Conservation (phyloP, 2,329 filamentous ascomycete species). For the Calcarisporium arbuscula region DNA sequence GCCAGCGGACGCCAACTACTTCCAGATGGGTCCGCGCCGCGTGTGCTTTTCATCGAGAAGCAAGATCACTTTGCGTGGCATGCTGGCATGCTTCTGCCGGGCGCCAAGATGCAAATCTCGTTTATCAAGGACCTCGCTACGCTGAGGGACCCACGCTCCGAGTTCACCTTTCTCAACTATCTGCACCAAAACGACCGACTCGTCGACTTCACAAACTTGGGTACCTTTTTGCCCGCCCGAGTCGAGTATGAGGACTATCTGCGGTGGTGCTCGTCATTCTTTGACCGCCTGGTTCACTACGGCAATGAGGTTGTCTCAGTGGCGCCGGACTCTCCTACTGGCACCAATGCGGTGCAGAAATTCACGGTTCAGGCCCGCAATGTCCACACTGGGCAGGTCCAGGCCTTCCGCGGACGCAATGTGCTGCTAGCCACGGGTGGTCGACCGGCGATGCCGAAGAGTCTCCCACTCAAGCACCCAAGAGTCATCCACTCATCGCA, state of each 20-base stretch:
- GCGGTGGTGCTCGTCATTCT: constrained; percentile 81
- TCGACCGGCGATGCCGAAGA: constrained; percentile 62
- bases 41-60: constrained; percentile 82
- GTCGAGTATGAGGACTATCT: constrained; percentile 95
- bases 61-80: constrained; percentile 86
- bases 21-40: constrained; percentile 46
- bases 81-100: constrained; percentile 87
- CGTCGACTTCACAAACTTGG: constrained; percentile 83
- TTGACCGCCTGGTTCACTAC: constrained; percentile 68
- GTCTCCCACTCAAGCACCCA: constrained; percentile 62
- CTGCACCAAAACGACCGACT: constrained; percentile 75
- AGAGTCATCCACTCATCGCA: constrained; percentile 83
- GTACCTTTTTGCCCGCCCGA: constrained; percentile 80
- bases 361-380: constrained; percentile 66
- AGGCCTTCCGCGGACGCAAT: constrained; percentile 53
- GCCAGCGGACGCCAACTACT: constrained; percentile 39
- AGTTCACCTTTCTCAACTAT: constrained; percentile 96
- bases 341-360: constrained; percentile 47
- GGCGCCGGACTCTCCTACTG: constrained; percentile 41
- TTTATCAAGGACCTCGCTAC: constrained; percentile 96
- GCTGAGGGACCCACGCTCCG: constrained; percentile 76
- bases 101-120: constrained; percentile 94
- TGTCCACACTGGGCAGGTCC: constrained; percentile 46
- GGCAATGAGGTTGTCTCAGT: constrained; percentile 70
- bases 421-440: constrained; percentile 56